These are phyloP conservation scores for Hsuehochloa calcarea DNA, from an alignment of 176 grass and related monocot species.

Conservation along the genomic window DNA sequence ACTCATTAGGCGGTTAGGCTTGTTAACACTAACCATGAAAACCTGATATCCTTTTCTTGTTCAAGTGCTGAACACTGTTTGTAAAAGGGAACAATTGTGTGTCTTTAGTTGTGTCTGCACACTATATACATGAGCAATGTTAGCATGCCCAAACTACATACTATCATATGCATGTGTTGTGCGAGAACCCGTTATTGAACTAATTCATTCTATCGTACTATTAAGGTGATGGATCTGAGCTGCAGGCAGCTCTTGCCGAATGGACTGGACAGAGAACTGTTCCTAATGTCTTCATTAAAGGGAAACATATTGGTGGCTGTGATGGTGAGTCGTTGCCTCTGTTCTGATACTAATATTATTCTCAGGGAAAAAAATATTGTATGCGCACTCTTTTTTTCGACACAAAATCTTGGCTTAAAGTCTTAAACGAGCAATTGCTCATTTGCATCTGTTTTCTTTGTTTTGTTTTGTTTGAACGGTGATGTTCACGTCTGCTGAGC, in stretches of 20 bases:
- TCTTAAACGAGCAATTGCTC: background rate
- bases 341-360: background rate
- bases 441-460: background rate
- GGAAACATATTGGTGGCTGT: conserved; percentile 61
- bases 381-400: background rate
- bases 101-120: background rate
- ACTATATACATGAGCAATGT: background rate
- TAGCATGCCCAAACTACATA: background rate
- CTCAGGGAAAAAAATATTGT: background rate
- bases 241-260: conserved; percentile 47
- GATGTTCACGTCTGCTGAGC: background rate
- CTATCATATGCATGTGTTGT: background rate
- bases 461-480: background rate
- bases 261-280: conserved; percentile 64
- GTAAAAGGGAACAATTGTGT: background rate
- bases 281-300: conserved; percentile 60
- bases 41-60: too few relatives aligned
- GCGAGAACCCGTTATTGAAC: background rate
- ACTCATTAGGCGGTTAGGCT: background rate
- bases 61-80: background rate
- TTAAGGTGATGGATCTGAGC: conserved; percentile 51
- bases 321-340: conserved; percentile 29
- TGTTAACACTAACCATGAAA: background rate
- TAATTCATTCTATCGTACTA: background rate
- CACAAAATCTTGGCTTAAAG: background rate